Conservation (phyloP, 441 rosid genomes). For the Daphne laureola region DNA sequence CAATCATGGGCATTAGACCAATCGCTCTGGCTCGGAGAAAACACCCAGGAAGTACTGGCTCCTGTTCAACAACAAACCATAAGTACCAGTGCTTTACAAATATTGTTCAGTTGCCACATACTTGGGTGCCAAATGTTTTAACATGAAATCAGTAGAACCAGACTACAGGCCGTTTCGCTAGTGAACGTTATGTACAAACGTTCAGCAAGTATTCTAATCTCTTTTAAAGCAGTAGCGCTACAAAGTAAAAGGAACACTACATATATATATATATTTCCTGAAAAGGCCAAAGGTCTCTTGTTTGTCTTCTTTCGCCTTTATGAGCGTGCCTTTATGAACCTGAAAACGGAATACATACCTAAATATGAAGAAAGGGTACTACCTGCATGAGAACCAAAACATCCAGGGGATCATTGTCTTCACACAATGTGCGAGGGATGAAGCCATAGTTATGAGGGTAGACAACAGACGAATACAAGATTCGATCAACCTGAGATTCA, state of each 20-base stretch:
- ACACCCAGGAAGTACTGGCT: constrained; percentile 95
- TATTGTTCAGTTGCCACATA: constrained; percentile 7
- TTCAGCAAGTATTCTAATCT: no score
- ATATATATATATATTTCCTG: no score
- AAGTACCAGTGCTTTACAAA: constrained; percentile 4
- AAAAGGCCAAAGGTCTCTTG: no score
- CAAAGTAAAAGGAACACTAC: no score
- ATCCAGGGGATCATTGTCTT: constrained; percentile 94
- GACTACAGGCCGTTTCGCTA: no score
- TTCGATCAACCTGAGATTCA: constrained; percentile 62
- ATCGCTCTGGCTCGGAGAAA: constrained; percentile 93
- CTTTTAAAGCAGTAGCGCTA: no score
- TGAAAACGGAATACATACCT: no score
- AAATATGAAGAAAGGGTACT: neutral
- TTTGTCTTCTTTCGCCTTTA: no score
- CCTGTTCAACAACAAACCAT: constrained; percentile 30
- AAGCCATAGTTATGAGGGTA: constrained; percentile 97
- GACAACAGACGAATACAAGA: constrained; percentile 84
- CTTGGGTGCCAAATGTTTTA: neutral
- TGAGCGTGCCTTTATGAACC: no score
- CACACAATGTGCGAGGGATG: constrained; percentile 85
- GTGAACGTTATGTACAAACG: no score
- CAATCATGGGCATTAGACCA: constrained; percentile 99
- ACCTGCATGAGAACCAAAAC: constrained; percentile 93
- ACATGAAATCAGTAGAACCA: no score